phyloP scores from a whole-genome alignment of 208 protist species.

The Naegleria lovaniensis region DNA sequence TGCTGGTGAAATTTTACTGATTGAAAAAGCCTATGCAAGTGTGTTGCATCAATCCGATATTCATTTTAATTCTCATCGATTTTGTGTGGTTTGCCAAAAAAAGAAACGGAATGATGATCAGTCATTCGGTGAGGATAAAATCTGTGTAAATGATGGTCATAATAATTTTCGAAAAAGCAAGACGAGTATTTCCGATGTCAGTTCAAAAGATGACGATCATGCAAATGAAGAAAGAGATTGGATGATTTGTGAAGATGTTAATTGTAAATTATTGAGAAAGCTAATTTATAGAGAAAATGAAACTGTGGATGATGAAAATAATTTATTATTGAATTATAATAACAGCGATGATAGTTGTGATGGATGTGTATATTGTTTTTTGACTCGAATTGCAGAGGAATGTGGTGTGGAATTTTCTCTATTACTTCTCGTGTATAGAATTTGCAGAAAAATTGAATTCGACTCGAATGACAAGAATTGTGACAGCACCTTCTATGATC shows the following conservation, averaged over 20 bases:
- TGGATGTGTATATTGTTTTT: neutral
- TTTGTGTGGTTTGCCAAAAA: constrained; percentile 12
- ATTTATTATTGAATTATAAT: too few species aligned
- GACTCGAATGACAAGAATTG: neutral
- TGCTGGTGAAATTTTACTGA: neutral
- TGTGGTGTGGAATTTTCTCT: neutral
- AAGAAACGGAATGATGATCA: neutral
- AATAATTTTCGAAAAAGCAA: too few species aligned
- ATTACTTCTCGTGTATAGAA: neutral
- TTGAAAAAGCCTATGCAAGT: neutral
- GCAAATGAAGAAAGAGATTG: neutral
- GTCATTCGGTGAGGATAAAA: neutral
- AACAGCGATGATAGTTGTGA: too few species aligned
- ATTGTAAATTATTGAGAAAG: neutral
- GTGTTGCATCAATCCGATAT: neutral
- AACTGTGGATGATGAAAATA: neutral
- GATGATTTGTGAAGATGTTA: neutral
- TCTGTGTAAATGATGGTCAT: neutral
- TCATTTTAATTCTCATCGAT: neutral
- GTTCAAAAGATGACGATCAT: too few species aligned
- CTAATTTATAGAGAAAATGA: neutral
- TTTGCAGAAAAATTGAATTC: neutral
- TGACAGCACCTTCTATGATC: neutral
- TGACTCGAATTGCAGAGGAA: neutral
- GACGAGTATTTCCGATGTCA: too few species aligned